Percentiles rank a stretch among this genome's conserved stretches.
phyloP scores from a whole-genome alignment of 106 monocot species.

The Phalaenopsis equestris region DNA sequence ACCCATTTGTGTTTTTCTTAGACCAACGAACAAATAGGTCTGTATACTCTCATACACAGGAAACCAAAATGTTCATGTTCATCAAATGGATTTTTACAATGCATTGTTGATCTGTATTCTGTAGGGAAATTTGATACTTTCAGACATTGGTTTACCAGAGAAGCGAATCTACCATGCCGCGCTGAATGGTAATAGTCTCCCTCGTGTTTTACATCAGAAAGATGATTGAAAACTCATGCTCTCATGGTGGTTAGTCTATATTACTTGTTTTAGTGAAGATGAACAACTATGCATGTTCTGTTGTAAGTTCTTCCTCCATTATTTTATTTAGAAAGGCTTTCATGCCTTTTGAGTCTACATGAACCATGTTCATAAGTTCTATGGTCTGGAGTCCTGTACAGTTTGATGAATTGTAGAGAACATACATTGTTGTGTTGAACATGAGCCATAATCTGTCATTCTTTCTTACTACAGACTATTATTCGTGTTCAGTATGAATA shows the following conservation, averaged over 20 bases:
- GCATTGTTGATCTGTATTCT: background rate
- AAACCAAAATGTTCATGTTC: too few species aligned
- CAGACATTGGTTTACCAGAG: slow-evolving; percentile 65
- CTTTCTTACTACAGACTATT: background rate
- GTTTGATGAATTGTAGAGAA: background rate
- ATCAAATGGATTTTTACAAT: too few species aligned
- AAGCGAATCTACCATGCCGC: slow-evolving; percentile 68
- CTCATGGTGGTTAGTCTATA: slow-evolving; percentile 11
- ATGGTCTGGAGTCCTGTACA: background rate
- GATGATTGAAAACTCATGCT: slow-evolving; percentile 47
- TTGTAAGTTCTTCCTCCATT: slow-evolving; percentile 12
- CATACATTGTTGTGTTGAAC: background rate
- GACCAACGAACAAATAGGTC: too few species aligned
- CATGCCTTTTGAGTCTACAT: background rate
- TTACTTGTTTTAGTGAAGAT: slow-evolving; percentile 3
- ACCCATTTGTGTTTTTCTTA: too few species aligned
- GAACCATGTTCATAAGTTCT: too few species aligned
- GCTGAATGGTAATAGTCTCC: slow-evolving; percentile 68
- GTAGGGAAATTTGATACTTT: slow-evolving; percentile 63
- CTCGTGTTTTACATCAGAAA: slow-evolving; percentile 70
- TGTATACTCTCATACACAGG: too few species aligned
- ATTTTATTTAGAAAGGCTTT: background rate
- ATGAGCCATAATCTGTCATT: too few species aligned
- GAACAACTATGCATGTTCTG: slow-evolving; percentile 8
- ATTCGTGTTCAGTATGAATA: slow-evolving; percentile 1